These are phyloP conservation scores for Stevia rebaudiana DNA, from an alignment of 140 eudicot genomes.

Conservation along the genomic window DNA sequence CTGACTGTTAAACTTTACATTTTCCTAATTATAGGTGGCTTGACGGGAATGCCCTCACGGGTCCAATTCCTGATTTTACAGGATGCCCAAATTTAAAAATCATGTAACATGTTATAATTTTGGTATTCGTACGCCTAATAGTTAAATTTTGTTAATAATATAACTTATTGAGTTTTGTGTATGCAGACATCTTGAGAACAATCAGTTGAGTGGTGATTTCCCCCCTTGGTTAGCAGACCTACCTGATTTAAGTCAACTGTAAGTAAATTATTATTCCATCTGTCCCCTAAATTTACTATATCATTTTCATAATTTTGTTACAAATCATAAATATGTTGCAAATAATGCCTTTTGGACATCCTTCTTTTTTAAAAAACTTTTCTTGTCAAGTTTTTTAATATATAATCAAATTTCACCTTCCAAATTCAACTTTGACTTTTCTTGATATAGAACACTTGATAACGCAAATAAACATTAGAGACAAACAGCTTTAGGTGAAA, in stretches of 20 bases:
- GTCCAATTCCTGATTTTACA: conserved; percentile 83
- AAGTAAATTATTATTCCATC: conserved; percentile 33
- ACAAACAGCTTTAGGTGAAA: background rate
- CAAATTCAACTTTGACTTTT: background rate
- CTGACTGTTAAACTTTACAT: background rate
- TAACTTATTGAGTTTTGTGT: conserved; percentile 12
- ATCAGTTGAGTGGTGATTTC: conserved; percentile 70
- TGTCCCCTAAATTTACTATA: background rate
- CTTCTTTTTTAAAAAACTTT: background rate
- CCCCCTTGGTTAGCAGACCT: conserved; percentile 61
- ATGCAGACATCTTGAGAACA: conserved; percentile 84
- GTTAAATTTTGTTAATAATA: background rate
- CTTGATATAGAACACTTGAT: background rate
- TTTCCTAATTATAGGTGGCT: conserved; percentile 63
- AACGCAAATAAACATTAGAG: background rate
- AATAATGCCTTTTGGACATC: background rate
- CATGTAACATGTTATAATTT: conserved; percentile 41
- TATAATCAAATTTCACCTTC: background rate
- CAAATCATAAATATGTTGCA: background rate
- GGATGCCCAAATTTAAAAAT: conserved; percentile 69
- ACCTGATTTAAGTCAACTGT: conserved; percentile 78
- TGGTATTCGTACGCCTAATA: background rate
- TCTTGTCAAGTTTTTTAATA: background rate
- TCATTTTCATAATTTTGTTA: background rate
- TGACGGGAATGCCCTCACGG: conserved; percentile 77